These are phyloP conservation scores for Ulmus americana DNA, from an alignment of 331 rosid genomes.

Conservation along the genomic window DNA sequence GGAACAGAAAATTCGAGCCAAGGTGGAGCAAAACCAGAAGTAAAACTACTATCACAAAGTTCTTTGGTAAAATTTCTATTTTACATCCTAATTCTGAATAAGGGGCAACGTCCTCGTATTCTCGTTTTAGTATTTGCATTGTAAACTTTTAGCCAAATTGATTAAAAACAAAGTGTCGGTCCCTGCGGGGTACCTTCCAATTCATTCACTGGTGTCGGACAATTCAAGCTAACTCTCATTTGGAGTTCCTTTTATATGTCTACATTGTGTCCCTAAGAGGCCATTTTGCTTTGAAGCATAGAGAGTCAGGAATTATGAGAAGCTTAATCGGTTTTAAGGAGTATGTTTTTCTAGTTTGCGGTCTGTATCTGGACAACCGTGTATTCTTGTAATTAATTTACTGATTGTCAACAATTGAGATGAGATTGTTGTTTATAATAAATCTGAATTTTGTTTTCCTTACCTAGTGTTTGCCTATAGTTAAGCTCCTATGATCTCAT, in stretches of 20 bases:
- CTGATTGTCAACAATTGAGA: constrained; percentile 25
- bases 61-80: constrained; percentile 29
- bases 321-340: constrained; percentile 29
- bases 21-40: constrained; percentile 83
- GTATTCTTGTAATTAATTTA: constrained; percentile 31
- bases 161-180: constrained; percentile 26
- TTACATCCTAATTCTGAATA: constrained; percentile 41
- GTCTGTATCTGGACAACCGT: constrained; percentile 18
- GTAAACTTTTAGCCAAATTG: constrained; percentile 33
- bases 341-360: constrained; percentile 8
- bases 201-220: constrained; percentile 34
- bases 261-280: constrained; percentile 15
- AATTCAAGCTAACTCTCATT: constrained; percentile 25
- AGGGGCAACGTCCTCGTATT: constrained; percentile 54
- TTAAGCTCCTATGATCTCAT: background rate
- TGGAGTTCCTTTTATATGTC: constrained; percentile 32
- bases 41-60: constrained; percentile 26
- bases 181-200: constrained; percentile 30
- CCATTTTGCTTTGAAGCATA: constrained; percentile 38
- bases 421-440: constrained; percentile 1
- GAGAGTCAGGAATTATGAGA: constrained; percentile 25
- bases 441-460: background rate
- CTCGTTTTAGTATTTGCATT: constrained; percentile 23
- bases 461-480: background rate
- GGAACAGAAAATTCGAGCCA: constrained; percentile 89